Conservation (phyloP, 192 early-diverging fungal genomes). For the Phlyctochytrium arcticum region DNA sequence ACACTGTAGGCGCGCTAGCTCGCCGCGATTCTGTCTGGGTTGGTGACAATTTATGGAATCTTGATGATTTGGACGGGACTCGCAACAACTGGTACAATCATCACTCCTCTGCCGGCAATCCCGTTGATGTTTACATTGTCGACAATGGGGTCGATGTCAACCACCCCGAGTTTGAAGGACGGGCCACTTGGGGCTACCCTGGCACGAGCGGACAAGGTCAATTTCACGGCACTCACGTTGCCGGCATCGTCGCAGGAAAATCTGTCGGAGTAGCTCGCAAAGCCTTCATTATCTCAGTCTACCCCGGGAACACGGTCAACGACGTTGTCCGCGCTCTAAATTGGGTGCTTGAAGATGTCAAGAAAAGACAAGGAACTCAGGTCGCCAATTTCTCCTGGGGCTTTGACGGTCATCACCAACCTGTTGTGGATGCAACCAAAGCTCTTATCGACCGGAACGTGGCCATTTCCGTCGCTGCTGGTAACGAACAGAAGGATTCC, state of each 20-base stretch:
- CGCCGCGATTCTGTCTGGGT: neutral
- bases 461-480: conserved; percentile 50
- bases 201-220: conserved; percentile 32
- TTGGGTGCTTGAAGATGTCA: conserved; percentile 25
- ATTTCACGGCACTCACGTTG: conserved; percentile 52
- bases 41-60: conserved; percentile 43
- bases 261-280: conserved; percentile 52
- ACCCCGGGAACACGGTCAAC: conserved; percentile 48
- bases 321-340: conserved; percentile 50
- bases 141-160: conserved; percentile 43
- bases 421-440: conserved; percentile 50
- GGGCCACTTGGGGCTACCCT: conserved; percentile 45
- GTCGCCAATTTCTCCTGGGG: conserved; percentile 67
- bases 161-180: no score
- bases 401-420: conserved; percentile 60
- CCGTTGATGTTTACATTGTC: conserved; percentile 12
- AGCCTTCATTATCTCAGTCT: conserved; percentile 51
- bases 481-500: no score
- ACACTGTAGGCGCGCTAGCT: conserved; percentile 21
- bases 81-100: no score
- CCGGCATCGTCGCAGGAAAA: conserved; percentile 37
- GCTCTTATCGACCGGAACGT: conserved; percentile 17
- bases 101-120: conserved; percentile 15
- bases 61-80: conserved; percentile 38
- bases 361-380: neutral